Evolutionary conservation across 164 flowering plant genomes (phyloP).

Genomic region (Euptelea pleiosperma): DNA sequence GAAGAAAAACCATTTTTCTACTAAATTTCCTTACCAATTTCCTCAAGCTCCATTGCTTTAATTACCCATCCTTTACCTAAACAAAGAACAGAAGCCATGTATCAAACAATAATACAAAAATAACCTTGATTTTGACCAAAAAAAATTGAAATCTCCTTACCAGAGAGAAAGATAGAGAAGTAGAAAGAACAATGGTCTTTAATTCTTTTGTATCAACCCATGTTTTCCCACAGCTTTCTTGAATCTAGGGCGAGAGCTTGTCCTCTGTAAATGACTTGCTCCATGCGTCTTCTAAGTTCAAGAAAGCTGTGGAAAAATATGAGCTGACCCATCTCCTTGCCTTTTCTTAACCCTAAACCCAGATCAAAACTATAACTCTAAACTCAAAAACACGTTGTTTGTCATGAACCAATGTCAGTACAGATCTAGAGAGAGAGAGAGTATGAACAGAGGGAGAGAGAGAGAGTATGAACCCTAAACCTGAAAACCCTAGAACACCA

Average conservation of each 20-base stretch:
- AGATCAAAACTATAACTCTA: background rate
- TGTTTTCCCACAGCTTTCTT: constrained; percentile 25
- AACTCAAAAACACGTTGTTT: background rate
- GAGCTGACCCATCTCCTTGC: constrained; percentile 2
- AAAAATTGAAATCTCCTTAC: too few relatives aligned
- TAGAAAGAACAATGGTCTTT: too few relatives aligned
- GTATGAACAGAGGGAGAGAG: background rate
- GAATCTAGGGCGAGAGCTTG: constrained; percentile 12
- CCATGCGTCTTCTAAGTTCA: constrained; percentile 11
- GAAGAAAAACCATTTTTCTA: too few relatives aligned
- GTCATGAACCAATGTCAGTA: too few relatives aligned
- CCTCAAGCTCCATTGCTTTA: too few relatives aligned
- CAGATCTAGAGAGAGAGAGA: too few relatives aligned
- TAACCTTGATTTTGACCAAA: too few relatives aligned
- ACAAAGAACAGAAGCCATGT: too few relatives aligned
- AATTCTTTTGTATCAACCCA: constrained; percentile 11
- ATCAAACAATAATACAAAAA: too few relatives aligned
- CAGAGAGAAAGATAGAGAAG: too few relatives aligned
- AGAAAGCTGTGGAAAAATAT: constrained; percentile 21
- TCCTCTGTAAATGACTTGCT: background rate
- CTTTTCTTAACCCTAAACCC: background rate
- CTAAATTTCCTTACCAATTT: too few relatives aligned
- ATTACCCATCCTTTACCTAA: too few relatives aligned
- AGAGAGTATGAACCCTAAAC: background rate
- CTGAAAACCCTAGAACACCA: background rate